Evolutionary conservation across 176 grass and related monocot species (phyloP), one percentile per base, ranked within the genome.

Genomic region (Carex myosuroides): DNA sequence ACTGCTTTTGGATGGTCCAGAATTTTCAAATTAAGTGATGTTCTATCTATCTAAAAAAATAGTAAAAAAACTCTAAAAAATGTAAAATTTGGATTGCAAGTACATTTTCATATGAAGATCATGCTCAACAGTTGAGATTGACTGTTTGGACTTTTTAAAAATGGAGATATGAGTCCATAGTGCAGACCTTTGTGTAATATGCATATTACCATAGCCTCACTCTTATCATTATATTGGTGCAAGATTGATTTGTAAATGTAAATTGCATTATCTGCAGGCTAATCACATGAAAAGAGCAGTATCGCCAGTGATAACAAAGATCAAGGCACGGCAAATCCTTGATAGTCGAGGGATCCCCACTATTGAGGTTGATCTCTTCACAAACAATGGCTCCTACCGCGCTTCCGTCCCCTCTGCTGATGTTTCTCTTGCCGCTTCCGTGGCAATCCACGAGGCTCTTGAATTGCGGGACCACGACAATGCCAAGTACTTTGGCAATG

Each of bases 301-400:
- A 46, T 87, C 88, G 14, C 86, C 96, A 30, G 92, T 93, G 87
- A 99, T 99, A 88, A 99, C 91, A 14, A 89, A 81, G 83, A 90
- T 99, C 70, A 89, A 89, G 16, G 96, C 96, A 59, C 86, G 93
- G 69, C 91, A 99, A 88, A 95, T 99, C 86, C 88, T 99, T 39
- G 96, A 98, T 77, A 88, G 96, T 69, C 68, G 85, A 81, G 96
- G 96, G 64, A 66, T 75, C 21, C 89, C 96, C 67, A 94, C 96
- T 4, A 84, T 98, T 4, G 96, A 98, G 91, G 93, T 98, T 48
- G 93, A 93, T 70, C 83, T 99, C 44, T 87, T 91, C 89, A 99
- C 96, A 80, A 99, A 98, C 88, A 98, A 98, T 91, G 96, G 92
- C 68, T 89, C 89, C 75, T 88, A 99, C 83, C 86, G 93, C 14